phyloP scores from a whole-genome alignment of 306 rosid genomes.

The Canavalia gladiata region DNA sequence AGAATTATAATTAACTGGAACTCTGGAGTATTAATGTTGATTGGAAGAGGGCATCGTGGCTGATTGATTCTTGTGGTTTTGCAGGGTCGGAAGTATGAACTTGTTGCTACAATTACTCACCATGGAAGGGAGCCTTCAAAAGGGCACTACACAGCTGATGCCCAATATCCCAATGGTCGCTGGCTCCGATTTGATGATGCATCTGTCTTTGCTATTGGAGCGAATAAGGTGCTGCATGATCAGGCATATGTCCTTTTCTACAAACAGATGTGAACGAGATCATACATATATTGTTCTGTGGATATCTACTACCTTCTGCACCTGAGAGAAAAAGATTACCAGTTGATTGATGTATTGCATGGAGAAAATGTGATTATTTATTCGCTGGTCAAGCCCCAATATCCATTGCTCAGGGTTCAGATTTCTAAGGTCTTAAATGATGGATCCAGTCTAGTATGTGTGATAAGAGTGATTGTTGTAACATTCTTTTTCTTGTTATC shows the following conservation, averaged over 20 bases:
- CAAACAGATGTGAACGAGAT: constrained; percentile 68
- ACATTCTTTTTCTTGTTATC: constrained; percentile 35
- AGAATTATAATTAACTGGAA: constrained; percentile 28
- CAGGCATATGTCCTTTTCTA: constrained; percentile 94
- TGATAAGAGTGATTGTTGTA: constrained; percentile 45
- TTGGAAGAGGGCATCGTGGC: constrained; percentile 7
- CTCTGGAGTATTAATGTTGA: background rate
- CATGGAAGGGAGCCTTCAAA: constrained; percentile 94
- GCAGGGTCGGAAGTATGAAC: constrained; percentile 91
- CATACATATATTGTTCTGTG: constrained; percentile 14
- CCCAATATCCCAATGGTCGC: constrained; percentile 63
- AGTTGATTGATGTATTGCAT: constrained; percentile 24
- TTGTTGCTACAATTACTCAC: constrained; percentile 94
- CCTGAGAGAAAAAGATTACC: constrained; percentile 11
- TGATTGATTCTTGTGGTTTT: constrained; percentile 36
- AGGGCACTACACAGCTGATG: constrained; percentile 98
- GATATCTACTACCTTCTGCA: background rate
- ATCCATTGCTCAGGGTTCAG: constrained; percentile 10
- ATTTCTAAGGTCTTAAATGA: constrained; percentile 36
- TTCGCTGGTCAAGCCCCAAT: constrained; percentile 34
- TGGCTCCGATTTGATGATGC: constrained; percentile 94
- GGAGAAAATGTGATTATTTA: constrained; percentile 38
- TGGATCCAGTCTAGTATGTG: constrained; percentile 32
- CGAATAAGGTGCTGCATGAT: constrained; percentile 78
- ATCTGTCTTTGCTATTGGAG: constrained; percentile 75